Evolutionary conservation across 345 rosid genomes (phyloP), one percentile per base, ranked within the genome.

Genomic region (Odontarrhena argentea): DNA sequence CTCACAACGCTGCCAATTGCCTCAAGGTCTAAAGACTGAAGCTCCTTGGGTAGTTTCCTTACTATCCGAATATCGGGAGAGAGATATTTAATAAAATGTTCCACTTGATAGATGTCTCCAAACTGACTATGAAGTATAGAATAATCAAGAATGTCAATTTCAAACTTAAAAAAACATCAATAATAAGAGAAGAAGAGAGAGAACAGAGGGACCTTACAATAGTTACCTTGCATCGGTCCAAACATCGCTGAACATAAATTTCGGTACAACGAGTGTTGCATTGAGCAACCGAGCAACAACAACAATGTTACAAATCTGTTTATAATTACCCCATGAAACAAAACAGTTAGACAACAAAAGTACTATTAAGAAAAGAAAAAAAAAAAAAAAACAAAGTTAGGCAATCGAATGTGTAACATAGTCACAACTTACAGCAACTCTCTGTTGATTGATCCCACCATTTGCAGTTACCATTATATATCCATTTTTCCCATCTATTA

Each of bases 381-480:
- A 67, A 40, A 32, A 28, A 28, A 28, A 12, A 55, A 57, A 10
- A 3, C 5, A 67, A 26, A 42, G 6, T 14, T 9, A 6, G 34
- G 50, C 4, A 24, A 25, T 13, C 5, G 44, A 38, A 52, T 25
- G 43, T 5, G 46, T 46, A 46, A 34, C 10, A 30, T 2, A 26
- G 40, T 30, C n/a, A 58, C 0, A 63, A 70, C 96, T 87, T 83
- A 91, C 99, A 69, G 99, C 96, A 13, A 94, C 99, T 69, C 97
- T 76, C 73, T 91, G 99, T 85, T 94, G 99, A 74, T 87, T 94
- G 41, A 94, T 84, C 15, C 99, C 99, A 63, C 99, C 99, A 82
- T 94, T 94, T 68, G 97, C 97, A 65, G 99, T 94, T 59, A 91
- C 75, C 85, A 86, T 67, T 59, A 94, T 81, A 77, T 91, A 94